A percentile compares a stretch with the other conserved stretches of the same genome.
These are phyloP conservation scores for Trypethelium eluteriae DNA, from an alignment of 495 filamentous ascomycete species.

Conservation along the genomic window DNA sequence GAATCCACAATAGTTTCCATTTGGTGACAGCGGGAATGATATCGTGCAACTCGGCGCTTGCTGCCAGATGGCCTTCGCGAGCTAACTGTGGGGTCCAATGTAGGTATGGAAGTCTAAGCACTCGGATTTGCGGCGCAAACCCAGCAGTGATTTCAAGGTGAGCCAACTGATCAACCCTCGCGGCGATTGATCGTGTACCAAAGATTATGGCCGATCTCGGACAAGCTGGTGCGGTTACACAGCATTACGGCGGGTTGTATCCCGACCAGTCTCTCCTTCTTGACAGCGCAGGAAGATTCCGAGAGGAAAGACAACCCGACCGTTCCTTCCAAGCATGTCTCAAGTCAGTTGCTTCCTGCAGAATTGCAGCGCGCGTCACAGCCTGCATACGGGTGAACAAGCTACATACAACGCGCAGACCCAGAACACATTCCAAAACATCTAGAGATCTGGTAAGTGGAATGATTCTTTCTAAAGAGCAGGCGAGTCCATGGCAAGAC, in stretches of 20 bases:
- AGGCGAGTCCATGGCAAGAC: too few species aligned
- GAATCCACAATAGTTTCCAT: too few species aligned
- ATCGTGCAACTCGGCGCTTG: too few species aligned
- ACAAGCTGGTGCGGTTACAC: slow-evolving; percentile 7
- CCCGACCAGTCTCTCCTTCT: neutral
- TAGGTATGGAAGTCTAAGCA: neutral
- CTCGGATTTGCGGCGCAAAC: neutral
- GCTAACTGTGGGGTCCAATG: too few species aligned
- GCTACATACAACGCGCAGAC: neutral
- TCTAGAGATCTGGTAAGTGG: neutral
- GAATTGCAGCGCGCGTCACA: neutral
- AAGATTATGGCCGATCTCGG: slow-evolving; percentile 1
- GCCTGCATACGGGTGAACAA: neutral
- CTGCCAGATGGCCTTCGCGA: too few species aligned
- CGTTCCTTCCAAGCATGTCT: slow-evolving; percentile 7
- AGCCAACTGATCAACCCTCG: neutral
- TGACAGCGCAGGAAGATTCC: neutral
- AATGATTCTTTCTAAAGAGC: neutral
- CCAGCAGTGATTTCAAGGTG: neutral
- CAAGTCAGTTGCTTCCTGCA: neutral
- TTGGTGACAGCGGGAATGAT: too few species aligned
- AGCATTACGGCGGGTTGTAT: neutral
- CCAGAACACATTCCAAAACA: neutral
- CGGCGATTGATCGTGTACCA: neutral
- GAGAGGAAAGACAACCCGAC: slow-evolving; percentile 1